Percentiles rank a stretch among this genome's conserved stretches.
These are phyloP conservation scores for Aspergillus carbonarius DNA, from an alignment of 2,329 filamentous ascomycete genomes.

Conservation along the genomic window DNA sequence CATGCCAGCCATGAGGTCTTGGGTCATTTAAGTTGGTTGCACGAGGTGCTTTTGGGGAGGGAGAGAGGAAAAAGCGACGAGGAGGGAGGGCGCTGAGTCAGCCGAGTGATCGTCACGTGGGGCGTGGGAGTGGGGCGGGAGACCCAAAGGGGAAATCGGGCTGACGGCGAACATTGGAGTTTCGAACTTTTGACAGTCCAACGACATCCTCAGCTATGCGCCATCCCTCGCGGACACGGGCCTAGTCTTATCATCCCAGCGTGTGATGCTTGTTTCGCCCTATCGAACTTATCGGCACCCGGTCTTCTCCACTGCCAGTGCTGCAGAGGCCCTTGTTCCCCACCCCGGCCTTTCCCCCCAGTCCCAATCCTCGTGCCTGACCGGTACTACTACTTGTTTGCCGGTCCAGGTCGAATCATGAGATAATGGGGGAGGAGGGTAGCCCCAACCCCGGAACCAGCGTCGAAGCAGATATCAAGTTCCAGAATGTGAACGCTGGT, in stretches of 20 bases:
- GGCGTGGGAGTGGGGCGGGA: constrained; percentile 8
- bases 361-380: constrained; percentile 10
- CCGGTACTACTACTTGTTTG: constrained; percentile 11
- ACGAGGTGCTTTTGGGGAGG: too few species aligned
- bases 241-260: constrained; percentile 6
- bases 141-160: constrained; percentile 24
- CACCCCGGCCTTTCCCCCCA: constrained; percentile 7
- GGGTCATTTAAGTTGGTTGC: too few species aligned
- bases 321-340: constrained; percentile 9
- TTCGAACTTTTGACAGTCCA: constrained; percentile 6
- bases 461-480: constrained; percentile 7
- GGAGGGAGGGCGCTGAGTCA: constrained; percentile 9
- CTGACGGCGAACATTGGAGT: constrained; percentile 23
- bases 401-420: constrained; percentile 21
- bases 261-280: constrained; percentile 10
- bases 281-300: constrained; percentile 10
- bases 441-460: constrained; percentile 13
- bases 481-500: constrained; percentile 5
- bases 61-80: neutral
- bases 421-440: constrained; percentile 31
- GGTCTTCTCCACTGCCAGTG: constrained; percentile 12
- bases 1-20: too few species aligned
- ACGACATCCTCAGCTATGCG: constrained; percentile 10
- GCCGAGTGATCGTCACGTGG: constrained; percentile 16
- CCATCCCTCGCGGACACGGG: constrained; percentile 2